Evolutionary conservation across 2,329 filamentous ascomycete species (phyloP).

Genomic region (Cercospora sojina): DNA sequence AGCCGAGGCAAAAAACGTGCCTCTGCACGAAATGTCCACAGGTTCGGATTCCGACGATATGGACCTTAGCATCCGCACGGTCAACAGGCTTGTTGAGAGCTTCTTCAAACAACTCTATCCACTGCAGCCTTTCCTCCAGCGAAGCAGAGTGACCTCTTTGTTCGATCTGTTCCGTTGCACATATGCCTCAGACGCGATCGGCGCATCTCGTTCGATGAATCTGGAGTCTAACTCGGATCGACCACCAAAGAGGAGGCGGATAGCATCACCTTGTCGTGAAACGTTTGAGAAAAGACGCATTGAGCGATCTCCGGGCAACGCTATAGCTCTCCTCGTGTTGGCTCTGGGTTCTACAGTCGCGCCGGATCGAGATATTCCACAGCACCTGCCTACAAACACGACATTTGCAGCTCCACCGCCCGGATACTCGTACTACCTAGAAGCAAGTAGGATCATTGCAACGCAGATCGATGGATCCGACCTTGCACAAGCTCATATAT

Average conservation of each 20-base stretch:
- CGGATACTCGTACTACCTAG: slow-evolving; percentile 80
- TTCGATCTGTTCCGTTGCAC: background rate
- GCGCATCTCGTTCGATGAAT: background rate
- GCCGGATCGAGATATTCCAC: slow-evolving; percentile 31
- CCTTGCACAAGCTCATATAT: slow-evolving; percentile 77
- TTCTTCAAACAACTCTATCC: background rate
- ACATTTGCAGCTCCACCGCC: slow-evolving; percentile 45
- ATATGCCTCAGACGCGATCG: background rate
- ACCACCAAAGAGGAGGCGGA: slow-evolving; percentile 3
- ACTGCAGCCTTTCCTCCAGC: slow-evolving; percentile 3
- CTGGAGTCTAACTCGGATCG: background rate
- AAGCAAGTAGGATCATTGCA: slow-evolving; percentile 79
- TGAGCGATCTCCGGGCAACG: slow-evolving; percentile 66
- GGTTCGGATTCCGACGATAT: background rate
- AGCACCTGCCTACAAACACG: slow-evolving; percentile 30
- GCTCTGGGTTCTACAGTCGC: slow-evolving; percentile 67
- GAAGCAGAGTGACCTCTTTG: background rate
- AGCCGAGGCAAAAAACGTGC: background rate
- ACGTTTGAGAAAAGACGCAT: slow-evolving; percentile 27
- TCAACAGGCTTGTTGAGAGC: background rate
- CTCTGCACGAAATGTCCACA: background rate
- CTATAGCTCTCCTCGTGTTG: slow-evolving; percentile 74
- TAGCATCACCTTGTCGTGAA: background rate
- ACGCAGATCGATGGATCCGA: slow-evolving; percentile 73
- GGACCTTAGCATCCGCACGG: background rate